A percentile compares a stretch with the other conserved stretches of the same genome.
These are phyloP conservation scores for Steccherinum ochraceum DNA, from an alignment of 768 basidiomycete species.

Conservation along the genomic window DNA sequence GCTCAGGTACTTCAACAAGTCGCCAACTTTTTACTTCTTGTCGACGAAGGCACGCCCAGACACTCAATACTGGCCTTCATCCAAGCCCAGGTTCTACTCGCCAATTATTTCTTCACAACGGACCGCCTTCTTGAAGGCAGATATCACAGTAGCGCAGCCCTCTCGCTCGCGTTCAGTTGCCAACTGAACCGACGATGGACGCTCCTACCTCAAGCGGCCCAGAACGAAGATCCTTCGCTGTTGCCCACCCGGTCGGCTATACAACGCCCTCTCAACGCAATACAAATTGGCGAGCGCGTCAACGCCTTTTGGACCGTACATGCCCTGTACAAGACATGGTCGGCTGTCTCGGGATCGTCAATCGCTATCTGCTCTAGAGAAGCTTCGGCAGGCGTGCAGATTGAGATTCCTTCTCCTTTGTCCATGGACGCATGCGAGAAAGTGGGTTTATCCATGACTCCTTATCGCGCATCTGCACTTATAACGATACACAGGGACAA, in stretches of 20 bases:
- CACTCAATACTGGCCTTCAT: background rate
- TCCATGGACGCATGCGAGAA: background rate
- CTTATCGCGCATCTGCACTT: too few species aligned
- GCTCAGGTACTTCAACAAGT: constrained; percentile 41
- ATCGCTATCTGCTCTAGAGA: background rate
- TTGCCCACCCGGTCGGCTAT: background rate
- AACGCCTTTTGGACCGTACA: constrained; percentile 7
- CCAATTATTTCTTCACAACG: background rate
- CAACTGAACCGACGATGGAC: background rate
- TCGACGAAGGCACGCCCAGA: constrained; percentile 29
- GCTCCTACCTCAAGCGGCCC: too few species aligned
- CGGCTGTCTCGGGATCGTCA: background rate
- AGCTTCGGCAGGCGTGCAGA: background rate
- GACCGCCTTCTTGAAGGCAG: background rate
- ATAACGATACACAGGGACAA: too few species aligned
- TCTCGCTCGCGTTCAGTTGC: background rate
- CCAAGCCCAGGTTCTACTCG: background rate
- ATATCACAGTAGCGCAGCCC: background rate
- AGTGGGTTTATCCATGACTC: too few species aligned
- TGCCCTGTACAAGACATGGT: background rate
- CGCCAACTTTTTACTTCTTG: constrained; percentile 37
- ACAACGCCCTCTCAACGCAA: background rate
- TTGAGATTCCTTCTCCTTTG: background rate
- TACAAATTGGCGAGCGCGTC: background rate
- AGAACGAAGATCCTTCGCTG: too few species aligned